Evolutionary conservation across 208 protist genomes (phyloP).

Genomic region (Crithidia sp.): DNA sequence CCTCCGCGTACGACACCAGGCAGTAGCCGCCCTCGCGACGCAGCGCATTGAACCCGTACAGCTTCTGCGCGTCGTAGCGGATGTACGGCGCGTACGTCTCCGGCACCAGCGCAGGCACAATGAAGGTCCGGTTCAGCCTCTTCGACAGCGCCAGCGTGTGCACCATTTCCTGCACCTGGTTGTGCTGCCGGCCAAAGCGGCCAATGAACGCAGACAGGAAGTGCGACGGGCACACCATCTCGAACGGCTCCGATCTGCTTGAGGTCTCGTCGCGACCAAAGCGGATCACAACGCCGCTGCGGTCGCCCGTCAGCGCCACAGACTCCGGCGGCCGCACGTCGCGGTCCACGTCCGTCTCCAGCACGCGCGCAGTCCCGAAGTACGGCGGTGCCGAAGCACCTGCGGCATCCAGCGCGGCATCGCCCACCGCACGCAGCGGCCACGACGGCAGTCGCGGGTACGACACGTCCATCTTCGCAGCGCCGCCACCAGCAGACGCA

Average conservation of each 20-base stretch:
- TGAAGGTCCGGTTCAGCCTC: slow-evolving; percentile 13
- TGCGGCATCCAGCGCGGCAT: not conserved
- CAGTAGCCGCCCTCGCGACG: slow-evolving; percentile 21
- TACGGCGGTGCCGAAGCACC: not conserved
- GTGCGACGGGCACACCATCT: slow-evolving; percentile 7
- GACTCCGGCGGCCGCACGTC: slow-evolving; percentile 16
- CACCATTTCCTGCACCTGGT: slow-evolving; percentile 22
- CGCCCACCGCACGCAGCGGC: not conserved
- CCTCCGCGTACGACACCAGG: slow-evolving; percentile 20
- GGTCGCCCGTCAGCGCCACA: not conserved
- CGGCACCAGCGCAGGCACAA: slow-evolving; percentile 6
- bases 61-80: slow-evolving; percentile 2
- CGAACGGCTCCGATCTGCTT: not conserved
- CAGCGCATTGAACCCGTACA: slow-evolving; percentile 28
- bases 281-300: not conserved
- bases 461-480: slow-evolving; percentile 8
- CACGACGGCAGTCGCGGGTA: slow-evolving; percentile 18
- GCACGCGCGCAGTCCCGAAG: slow-evolving; percentile 18
- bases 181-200: slow-evolving; percentile 24
- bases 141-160: slow-evolving; percentile 14
- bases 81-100: not conserved
- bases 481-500: not conserved
- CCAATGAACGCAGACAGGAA: slow-evolving; percentile 21
- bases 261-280: slow-evolving; percentile 11
- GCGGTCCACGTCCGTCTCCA: slow-evolving; percentile 7